These are phyloP conservation scores for Cucumis melo DNA, from an alignment of 306 rosid genomes.

Conservation along the genomic window DNA sequence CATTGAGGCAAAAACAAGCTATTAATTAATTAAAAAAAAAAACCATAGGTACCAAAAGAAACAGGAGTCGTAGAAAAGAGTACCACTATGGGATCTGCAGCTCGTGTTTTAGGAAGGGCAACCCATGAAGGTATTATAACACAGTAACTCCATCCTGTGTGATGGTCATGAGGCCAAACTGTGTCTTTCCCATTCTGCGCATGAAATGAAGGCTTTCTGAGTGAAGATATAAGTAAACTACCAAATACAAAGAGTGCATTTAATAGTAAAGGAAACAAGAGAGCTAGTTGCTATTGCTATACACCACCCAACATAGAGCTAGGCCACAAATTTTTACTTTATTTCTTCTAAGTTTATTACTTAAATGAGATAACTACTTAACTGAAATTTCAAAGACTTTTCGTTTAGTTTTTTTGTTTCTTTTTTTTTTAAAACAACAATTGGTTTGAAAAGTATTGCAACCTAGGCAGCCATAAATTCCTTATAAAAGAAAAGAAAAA, in stretches of 20 bases:
- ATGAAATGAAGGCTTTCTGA: neutral
- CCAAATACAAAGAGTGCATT: neutral
- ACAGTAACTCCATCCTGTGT: conserved; percentile 63
- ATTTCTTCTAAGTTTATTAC: neutral
- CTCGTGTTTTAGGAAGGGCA: conserved; percentile 34
- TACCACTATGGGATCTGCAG: conserved; percentile 70
- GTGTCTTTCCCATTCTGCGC: conserved; percentile 49
- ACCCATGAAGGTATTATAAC: conserved; percentile 67
- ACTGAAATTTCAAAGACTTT: neutral
- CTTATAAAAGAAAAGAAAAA: neutral
- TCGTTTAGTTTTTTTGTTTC: neutral
- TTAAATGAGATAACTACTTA: neutral
- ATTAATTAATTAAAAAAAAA: neutral
- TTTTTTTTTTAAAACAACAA: neutral
- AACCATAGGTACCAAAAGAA: neutral
- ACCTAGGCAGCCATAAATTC: neutral
- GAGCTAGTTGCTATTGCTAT: neutral
- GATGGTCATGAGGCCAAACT: conserved; percentile 71
- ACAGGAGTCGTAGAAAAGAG: neutral
- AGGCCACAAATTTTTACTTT: neutral
- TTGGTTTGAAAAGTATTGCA: neutral
- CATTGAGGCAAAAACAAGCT: neutral
- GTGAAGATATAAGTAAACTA: neutral
- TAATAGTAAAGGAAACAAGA: neutral
- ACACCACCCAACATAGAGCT: neutral